Conservation (phyloP, 306 rosid genomes). For the Pyrus communis region DNA sequence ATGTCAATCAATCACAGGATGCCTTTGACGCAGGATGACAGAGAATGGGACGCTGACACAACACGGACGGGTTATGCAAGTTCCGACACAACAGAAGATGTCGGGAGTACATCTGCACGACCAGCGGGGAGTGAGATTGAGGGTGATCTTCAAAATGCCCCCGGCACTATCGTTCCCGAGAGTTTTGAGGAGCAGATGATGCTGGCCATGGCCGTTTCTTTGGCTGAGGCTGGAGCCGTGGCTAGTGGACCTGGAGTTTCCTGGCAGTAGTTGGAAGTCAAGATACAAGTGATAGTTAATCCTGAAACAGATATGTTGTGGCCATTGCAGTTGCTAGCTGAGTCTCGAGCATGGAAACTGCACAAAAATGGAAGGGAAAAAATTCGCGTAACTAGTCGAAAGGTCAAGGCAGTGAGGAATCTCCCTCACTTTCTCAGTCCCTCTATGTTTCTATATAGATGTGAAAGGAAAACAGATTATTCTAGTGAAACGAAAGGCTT, state of each 20-base stretch:
- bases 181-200: slow-evolving; percentile 97
- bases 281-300: slow-evolving; percentile 15
- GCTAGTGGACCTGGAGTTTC: slow-evolving; percentile 55
- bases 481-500: slow-evolving; percentile 50
- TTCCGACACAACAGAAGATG: slow-evolving; percentile 49
- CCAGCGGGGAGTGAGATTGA: slow-evolving; percentile 44
- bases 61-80: slow-evolving; percentile 51
- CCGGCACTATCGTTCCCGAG: slow-evolving; percentile 65
- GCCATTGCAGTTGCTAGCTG: slow-evolving; percentile 27
- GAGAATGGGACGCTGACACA: slow-evolving; percentile 59
- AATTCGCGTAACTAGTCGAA: slow-evolving; percentile 26
- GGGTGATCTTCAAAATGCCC: slow-evolving; percentile 37
- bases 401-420: slow-evolving; percentile 41
- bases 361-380: background rate
- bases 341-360: slow-evolving; percentile 20
- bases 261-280: slow-evolving; percentile 54
- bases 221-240: slow-evolving; percentile 75
- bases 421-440: slow-evolving; percentile 18
- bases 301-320: slow-evolving; percentile 23
- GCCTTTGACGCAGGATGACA: slow-evolving; percentile 29
- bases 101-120: slow-evolving; percentile 25
- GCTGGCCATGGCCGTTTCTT: slow-evolving; percentile 94
- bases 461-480: slow-evolving; percentile 44
- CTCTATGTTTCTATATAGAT: slow-evolving; percentile 27
- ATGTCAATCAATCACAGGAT: slow-evolving; percentile 26